Evolutionary conservation across 2,329 filamentous ascomycete species (phyloP), one percentile per base, ranked within the genome.

Genomic region (Orbilia brochopaga): DNA sequence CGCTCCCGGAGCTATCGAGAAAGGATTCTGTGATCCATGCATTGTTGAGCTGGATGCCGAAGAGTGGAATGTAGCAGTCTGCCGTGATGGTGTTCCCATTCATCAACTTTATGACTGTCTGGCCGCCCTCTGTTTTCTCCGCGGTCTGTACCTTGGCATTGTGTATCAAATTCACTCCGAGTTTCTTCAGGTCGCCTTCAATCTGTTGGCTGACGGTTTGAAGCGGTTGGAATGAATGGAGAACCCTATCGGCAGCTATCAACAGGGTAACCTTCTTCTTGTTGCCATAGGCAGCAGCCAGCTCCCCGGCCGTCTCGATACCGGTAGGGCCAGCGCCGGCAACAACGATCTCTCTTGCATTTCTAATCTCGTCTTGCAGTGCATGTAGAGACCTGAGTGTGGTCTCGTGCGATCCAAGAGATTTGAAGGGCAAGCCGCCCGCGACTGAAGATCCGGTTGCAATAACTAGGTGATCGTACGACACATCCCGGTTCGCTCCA

Each of bases 251-350:
- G 2, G 48, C 52, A 13, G 62, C 48, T 15, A 59, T 46, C 10
- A 75, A 59, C 23, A 75, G 46, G 2, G 62, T 72, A 11, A 75
- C 62, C 17, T 72, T 24, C 37, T 75, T 75, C 48, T 62, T 56
- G 11, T 37, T 46, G 5, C 62, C 61, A 23, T 75, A 75, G 15
- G 58, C 61, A 3, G 62, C 72, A 15, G 63, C 78, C 46, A 79
- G 52, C 62, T 80, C 79, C 23, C 78, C 78, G 44, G 78, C 75
- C 23, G 75, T 74, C 61, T 79, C 79, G 40, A 78, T 75, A n/a
- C 79, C 79, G 0, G 79, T 80, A 1, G 76, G 70, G 10, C 78
- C 79, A 15, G 73, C 78, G 6, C 79, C 79, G 23, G 75, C 78
- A 17, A 80, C 65, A 6, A 77, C 74, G 46, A 80, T 79, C 0